phyloP scores from a whole-genome alignment of 257 asterid genomes.

The Penstemon eatonii region DNA sequence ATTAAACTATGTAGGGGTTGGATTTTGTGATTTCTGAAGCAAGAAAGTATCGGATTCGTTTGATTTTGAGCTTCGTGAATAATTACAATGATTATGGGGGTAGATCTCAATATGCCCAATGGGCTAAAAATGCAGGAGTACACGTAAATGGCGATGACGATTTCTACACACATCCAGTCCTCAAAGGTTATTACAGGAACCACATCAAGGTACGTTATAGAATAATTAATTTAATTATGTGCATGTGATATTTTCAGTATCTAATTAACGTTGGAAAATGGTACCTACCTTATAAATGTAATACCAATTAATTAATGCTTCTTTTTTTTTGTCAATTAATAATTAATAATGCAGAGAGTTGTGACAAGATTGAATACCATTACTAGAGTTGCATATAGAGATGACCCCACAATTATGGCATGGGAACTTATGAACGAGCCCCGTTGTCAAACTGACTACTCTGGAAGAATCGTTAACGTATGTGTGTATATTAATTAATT shows the following conservation, averaged over 20 bases:
- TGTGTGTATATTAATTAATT: not conserved
- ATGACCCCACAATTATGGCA: constrained; percentile 81
- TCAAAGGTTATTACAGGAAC: not conserved
- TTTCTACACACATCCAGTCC: constrained; percentile 38
- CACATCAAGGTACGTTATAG: not conserved
- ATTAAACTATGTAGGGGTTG: constrained; percentile 39
- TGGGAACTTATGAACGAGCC: constrained; percentile 97
- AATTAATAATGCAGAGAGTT: constrained; percentile 48
- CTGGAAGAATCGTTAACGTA: constrained; percentile 67
- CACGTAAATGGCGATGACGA: constrained; percentile 53
- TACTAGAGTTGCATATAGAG: constrained; percentile 46
- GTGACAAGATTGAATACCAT: constrained; percentile 64
- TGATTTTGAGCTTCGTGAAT: constrained; percentile 65
- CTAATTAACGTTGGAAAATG: not conserved
- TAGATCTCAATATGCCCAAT: constrained; percentile 45
- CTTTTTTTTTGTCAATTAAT: no score
- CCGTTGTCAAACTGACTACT: constrained; percentile 67
- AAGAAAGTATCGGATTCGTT: constrained; percentile 49
- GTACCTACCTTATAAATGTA: not conserved
- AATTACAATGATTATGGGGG: constrained; percentile 73
- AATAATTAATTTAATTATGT: not conserved
- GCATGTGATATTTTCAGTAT: constrained; percentile 17
- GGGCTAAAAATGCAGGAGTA: constrained; percentile 63
- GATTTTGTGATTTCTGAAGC: constrained; percentile 75
- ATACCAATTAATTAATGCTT: not conserved